These are phyloP conservation scores for Raffaelea arxii DNA, from an alignment of 2,329 filamentous ascomycete genomes.

Conservation along the genomic window DNA sequence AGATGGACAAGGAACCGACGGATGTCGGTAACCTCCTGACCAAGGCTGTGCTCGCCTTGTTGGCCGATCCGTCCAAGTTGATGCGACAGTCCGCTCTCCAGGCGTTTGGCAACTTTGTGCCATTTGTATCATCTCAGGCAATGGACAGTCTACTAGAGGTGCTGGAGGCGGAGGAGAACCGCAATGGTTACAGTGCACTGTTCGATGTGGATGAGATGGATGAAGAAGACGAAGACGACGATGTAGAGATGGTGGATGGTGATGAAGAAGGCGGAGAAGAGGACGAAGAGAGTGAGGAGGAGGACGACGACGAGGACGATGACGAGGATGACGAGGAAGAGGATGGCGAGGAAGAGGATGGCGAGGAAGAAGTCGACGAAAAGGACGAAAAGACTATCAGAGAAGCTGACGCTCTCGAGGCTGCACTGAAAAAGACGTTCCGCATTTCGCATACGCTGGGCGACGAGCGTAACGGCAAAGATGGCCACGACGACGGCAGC, in stretches of 20 bases:
- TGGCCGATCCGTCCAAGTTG: conserved; percentile 73
- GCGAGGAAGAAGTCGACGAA: conserved; percentile 30
- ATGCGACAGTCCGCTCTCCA: conserved; percentile 81
- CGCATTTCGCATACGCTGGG: conserved; percentile 40
- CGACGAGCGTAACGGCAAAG: conserved; percentile 44
- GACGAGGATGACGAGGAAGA: conserved; percentile 14
- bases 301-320: conserved; percentile 20
- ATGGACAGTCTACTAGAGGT: conserved; percentile 59
- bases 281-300: conserved; percentile 35
- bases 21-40: conserved; percentile 64
- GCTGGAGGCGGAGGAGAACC: conserved; percentile 67
- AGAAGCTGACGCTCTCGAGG: conserved; percentile 42
- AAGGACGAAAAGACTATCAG: conserved; percentile 26
- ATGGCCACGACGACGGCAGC: conserved; percentile 41
- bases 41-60: conserved; percentile 83
- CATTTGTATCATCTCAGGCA: conserved; percentile 62
- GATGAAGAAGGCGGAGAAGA: conserved; percentile 29
- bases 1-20: conserved; percentile 9
- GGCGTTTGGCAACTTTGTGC: conserved; percentile 75
- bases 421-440: conserved; percentile 61
- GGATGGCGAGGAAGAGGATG: conserved; percentile 22
- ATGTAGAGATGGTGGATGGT: conserved; percentile 29
- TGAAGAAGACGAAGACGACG: conserved; percentile 29
- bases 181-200: conserved; percentile 74
- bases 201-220: conserved; percentile 49